Conservation (phyloP, 2,329 filamentous ascomycete genomes). For the Ceratocystis lukuohia region DNA sequence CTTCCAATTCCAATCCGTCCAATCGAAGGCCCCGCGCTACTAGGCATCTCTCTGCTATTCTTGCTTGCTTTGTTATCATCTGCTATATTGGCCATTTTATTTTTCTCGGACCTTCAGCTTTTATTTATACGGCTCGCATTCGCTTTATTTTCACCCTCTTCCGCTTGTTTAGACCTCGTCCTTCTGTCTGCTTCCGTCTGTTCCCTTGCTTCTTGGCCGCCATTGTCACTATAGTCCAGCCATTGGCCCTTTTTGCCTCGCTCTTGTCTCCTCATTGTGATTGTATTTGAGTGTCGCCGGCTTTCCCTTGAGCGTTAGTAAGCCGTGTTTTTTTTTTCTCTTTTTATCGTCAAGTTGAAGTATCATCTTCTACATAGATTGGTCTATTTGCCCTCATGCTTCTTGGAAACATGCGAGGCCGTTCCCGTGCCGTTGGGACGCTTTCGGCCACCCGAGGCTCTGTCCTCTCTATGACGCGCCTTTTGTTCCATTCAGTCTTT, state of each 20-base stretch:
- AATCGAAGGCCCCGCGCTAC: conserved; percentile 4
- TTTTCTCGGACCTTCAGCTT: background rate
- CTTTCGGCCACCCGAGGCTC: conserved; percentile 14
- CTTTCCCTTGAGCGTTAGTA: background rate
- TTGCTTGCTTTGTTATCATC: background rate
- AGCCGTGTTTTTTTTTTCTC: background rate
- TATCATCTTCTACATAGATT: background rate
- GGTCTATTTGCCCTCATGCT: background rate
- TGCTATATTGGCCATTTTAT: background rate
- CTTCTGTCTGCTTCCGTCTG: background rate
- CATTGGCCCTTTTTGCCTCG: background rate
- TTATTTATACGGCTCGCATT: background rate
- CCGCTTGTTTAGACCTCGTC: background rate
- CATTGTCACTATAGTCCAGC: background rate
- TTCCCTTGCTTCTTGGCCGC: background rate
- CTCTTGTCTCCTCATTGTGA: background rate
- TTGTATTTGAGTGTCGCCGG: background rate
- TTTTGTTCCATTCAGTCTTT: conserved; percentile 23
- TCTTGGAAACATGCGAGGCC: conserved; percentile 13
- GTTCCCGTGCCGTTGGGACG: conserved; percentile 11
- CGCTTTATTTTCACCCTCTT: background rate
- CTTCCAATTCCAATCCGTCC: background rate
- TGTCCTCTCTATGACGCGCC: conserved; percentile 12
- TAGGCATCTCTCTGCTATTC: background rate
- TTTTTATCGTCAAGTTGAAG: background rate